Conservation (phyloP, 306 rosid genomes). For the Vigna mungo region DNA sequence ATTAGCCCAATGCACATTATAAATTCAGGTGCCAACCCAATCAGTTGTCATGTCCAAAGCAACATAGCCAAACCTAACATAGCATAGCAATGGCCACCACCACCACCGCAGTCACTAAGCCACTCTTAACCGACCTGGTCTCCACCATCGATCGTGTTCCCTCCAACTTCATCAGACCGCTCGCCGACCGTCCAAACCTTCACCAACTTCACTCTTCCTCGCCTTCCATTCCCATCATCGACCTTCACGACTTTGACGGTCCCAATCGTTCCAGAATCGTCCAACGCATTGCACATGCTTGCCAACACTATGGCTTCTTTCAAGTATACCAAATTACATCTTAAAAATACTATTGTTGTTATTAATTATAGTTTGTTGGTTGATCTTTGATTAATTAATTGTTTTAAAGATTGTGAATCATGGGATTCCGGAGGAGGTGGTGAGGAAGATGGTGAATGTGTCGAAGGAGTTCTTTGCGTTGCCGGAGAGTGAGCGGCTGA, state of each 20-base stretch:
- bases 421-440: constrained; percentile 59
- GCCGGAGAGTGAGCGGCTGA: constrained; percentile 78
- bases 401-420: constrained; percentile 65
- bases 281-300: constrained; percentile 60
- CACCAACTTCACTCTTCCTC: neutral
- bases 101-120: neutral
- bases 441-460: constrained; percentile 55
- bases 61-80: neutral
- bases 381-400: neutral
- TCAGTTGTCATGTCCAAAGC: neutral
- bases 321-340: constrained; percentile 49
- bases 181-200: constrained; percentile 45
- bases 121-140: constrained; percentile 46
- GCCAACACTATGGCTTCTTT: constrained; percentile 72
- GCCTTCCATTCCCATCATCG: neutral
- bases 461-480: constrained; percentile 67
- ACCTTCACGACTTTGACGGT: neutral
- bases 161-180: constrained; percentile 47
- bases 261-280: constrained; percentile 43
- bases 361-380: neutral
- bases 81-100: constrained; percentile 7
- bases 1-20: neutral
- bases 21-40: neutral
- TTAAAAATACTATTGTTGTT: neutral
- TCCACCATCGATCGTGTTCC: constrained; percentile 32